Conservation (phyloP, 257 asterid species). For the Striga asiatica region DNA sequence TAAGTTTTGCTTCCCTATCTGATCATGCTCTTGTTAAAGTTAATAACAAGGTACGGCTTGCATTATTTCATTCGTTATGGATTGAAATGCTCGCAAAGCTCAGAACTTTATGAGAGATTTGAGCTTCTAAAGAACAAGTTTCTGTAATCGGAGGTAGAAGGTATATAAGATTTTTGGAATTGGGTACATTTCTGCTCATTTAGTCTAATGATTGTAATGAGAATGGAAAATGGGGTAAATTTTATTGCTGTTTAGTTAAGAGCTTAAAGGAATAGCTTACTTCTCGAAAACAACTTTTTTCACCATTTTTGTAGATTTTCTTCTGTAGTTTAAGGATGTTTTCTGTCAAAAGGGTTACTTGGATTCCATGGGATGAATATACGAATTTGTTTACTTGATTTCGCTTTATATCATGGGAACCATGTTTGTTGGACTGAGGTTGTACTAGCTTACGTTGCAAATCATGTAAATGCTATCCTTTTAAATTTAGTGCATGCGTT, state of each 20-base stretch:
- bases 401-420: background rate
- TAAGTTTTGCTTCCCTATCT: constrained; percentile 25
- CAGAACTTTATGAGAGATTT: background rate
- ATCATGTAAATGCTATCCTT: constrained; percentile 1
- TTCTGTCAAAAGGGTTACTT: background rate
- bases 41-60: background rate
- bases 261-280: background rate
- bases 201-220: background rate
- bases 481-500: background rate
- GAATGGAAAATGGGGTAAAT: background rate
- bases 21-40: background rate
- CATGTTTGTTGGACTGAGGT: background rate
- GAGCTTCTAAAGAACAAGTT: background rate
- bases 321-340: background rate
- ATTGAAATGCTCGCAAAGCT: constrained; percentile 2
- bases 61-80: background rate
- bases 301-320: background rate
- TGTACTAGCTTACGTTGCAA: background rate
- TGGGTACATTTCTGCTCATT: background rate
- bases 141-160: background rate
- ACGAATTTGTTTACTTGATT: background rate
- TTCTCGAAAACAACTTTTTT: background rate
- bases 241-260: background rate
- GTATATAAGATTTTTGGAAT: constrained; percentile 2
- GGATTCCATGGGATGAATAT: constrained; percentile 1